phyloP scores from a whole-genome alignment of 192 early-diverging fungal species.

The Neocallimastix lanati region DNA sequence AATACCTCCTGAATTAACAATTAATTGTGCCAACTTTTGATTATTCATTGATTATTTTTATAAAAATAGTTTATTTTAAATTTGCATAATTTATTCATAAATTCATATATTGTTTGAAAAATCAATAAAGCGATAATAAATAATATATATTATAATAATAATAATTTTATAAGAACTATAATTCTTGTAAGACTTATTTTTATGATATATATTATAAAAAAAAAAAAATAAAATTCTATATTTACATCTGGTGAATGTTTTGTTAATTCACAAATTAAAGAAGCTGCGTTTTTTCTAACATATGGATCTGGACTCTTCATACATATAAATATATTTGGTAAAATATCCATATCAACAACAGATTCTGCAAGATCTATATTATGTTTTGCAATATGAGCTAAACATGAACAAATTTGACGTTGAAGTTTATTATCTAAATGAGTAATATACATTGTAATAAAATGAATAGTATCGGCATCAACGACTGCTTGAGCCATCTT shows the following conservation, averaged over 20 bases:
- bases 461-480: conserved; percentile 28
- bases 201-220: too few relatives aligned
- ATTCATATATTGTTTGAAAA: too few relatives aligned
- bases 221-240: too few relatives aligned
- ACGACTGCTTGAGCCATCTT: conserved; percentile 34
- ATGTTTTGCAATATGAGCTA: conserved; percentile 36
- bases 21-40: conserved; percentile 33
- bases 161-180: too few relatives aligned
- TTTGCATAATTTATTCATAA: too few relatives aligned
- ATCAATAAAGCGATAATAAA: too few relatives aligned
- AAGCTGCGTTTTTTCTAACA: conserved; percentile 30
- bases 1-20: conserved; percentile 37
- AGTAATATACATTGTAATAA: conserved; percentile 23
- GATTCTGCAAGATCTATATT: conserved; percentile 36
- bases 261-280: conserved; percentile 34
- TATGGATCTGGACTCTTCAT: conserved; percentile 27
- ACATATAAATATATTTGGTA: conserved; percentile 27
- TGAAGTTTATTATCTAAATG: conserved; percentile 33
- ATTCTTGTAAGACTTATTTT: too few relatives aligned
- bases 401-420: conserved; percentile 26
- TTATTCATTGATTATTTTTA: too few relatives aligned
- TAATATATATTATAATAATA: too few relatives aligned
- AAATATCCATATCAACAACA: conserved; percentile 34
- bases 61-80: too few relatives aligned
- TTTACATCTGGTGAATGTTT: conserved; percentile 37